These are phyloP conservation scores for Claviceps sp. DNA, from an alignment of 2,329 filamentous ascomycete species.

Conservation along the genomic window DNA sequence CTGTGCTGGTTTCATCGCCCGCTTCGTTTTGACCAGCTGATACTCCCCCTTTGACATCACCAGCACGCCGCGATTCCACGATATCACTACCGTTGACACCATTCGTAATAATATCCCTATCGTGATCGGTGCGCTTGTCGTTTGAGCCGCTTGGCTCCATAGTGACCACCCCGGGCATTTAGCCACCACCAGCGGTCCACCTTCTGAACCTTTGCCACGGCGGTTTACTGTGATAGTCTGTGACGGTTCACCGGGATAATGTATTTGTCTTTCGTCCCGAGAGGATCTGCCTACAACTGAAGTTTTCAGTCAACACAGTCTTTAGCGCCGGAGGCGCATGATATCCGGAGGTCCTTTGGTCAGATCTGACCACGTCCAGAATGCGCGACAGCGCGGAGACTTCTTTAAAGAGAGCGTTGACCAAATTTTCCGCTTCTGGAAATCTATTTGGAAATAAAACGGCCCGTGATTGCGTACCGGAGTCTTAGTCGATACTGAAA, in stretches of 20 bases:
- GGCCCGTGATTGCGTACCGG: not conserved
- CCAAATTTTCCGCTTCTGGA: not conserved
- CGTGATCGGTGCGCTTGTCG: conserved; percentile 41
- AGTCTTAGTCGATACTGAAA: not conserved
- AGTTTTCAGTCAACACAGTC: not conserved
- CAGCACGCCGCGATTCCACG: conserved; percentile 12
- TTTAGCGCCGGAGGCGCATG: conserved; percentile 5
- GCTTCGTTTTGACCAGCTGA: conserved; percentile 3
- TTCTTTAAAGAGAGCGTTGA: not conserved
- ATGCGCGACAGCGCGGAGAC: not conserved
- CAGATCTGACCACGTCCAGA: not conserved
- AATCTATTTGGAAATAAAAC: too few relatives aligned
- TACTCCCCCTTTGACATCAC: conserved; percentile 21
- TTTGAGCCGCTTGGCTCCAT: conserved; percentile 43
- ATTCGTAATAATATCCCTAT: conserved; percentile 33
- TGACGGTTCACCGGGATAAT: not conserved
- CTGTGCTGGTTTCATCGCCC: conserved; percentile 11
- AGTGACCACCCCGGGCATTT: conserved; percentile 39
- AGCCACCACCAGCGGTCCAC: conserved; percentile 8
- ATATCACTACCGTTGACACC: conserved; percentile 27
- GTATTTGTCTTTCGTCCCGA: not conserved
- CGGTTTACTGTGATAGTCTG: not conserved
- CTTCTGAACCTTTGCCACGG: not conserved
- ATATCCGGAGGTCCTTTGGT: not conserved
- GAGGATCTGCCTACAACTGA: not conserved